Evolutionary conservation across 2,329 filamentous ascomycete genomes (phyloP).

Genomic region (Phyllosticta citribraziliensis): DNA sequence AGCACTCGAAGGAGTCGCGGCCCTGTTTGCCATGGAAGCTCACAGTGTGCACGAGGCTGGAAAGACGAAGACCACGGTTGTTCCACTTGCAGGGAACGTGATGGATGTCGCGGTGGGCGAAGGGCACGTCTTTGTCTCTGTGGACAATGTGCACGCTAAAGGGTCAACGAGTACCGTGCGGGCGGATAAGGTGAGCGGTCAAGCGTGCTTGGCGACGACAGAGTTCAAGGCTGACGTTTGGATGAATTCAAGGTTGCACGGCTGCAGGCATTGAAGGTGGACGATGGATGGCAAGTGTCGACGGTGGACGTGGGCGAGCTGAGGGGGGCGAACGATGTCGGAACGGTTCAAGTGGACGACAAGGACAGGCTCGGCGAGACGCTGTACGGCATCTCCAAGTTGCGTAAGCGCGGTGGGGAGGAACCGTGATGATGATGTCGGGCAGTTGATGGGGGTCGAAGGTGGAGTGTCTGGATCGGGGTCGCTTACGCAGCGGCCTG

Average conservation of each 20-base stretch:
- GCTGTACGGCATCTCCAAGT: constrained; percentile 38
- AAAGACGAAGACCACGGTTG: constrained; percentile 13
- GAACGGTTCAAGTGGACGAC: constrained; percentile 16
- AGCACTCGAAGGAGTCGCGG: constrained; percentile 41
- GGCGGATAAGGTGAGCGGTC: constrained; percentile 20
- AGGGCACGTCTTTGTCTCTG: constrained; percentile 34
- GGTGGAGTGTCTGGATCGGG: constrained; percentile 4
- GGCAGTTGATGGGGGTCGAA: not conserved
- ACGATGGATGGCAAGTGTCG: not conserved
- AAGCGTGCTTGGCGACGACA: not conserved
- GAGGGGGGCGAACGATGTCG: constrained; percentile 14
- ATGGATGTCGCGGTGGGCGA: constrained; percentile 42
- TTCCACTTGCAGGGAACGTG: constrained; percentile 55
- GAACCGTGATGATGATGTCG: constrained; percentile 18
- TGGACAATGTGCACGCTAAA: constrained; percentile 44
- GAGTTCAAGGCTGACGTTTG: constrained; percentile 3
- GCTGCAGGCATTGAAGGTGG: not conserved
- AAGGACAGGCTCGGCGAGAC: constrained; percentile 21
- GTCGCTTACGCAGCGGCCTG: not conserved
- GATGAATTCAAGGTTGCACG: constrained; percentile 5
- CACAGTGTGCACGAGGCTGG: constrained; percentile 41
- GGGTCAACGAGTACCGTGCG: constrained; percentile 37
- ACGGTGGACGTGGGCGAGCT: not conserved
- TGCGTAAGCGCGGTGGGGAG: constrained; percentile 38
- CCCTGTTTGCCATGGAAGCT: constrained; percentile 53